Evolutionary conservation across 73 alveolate genomes (phyloP), one percentile per base, ranked within the genome.

Genomic region (Stentor roeselii): DNA sequence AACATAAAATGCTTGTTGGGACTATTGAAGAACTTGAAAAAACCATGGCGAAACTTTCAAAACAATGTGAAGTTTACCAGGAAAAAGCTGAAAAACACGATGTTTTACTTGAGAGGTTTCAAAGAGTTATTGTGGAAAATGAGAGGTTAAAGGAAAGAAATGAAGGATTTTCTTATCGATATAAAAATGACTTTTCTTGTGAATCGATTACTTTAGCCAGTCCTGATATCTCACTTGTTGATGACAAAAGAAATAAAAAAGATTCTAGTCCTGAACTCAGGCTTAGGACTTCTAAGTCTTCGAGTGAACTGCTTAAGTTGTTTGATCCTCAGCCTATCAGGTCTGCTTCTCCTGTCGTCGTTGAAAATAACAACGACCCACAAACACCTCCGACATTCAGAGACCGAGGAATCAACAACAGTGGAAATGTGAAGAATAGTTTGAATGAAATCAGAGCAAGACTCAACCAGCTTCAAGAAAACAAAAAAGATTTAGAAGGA

Each of bases 301-400:
- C 67, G 21, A 50, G 67, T 50, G 67, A 50, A 11, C 21, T 50
- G 67, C 6, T 50, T 50, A 50, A 50, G 21, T 11, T 50, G 67
- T 50, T 50, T 50, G 67, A 50, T 11, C 67, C 67, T 11, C 30
- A 50, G 21, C 67, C 67, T 6, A 50, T 50, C 21, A 50, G 67
- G 21, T 50, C 67, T 6, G 21, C 21, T 11, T 50, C 67, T 50
- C 67, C 67, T 11, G 67, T 21, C 21, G 21, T 50, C 21, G 21
- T 11, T 11, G 67, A 11, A 11, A 50, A 11, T 50, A 50, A 21
- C 21, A 50, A 50, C 21, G 67, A 50, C 21, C 67, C 67, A 11
- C 67, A 50, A 50, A 50, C 67, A 50, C 67, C 67, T 11, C 67
- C 67, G 21, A 50, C 67, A 50, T 50, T 50, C 21, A 50, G 67